Percentiles rank a stretch among this genome's conserved stretches.
Evolutionary conservation across 202 grass and related monocot species (phyloP).

Genomic region (Panicum hallii): DNA sequence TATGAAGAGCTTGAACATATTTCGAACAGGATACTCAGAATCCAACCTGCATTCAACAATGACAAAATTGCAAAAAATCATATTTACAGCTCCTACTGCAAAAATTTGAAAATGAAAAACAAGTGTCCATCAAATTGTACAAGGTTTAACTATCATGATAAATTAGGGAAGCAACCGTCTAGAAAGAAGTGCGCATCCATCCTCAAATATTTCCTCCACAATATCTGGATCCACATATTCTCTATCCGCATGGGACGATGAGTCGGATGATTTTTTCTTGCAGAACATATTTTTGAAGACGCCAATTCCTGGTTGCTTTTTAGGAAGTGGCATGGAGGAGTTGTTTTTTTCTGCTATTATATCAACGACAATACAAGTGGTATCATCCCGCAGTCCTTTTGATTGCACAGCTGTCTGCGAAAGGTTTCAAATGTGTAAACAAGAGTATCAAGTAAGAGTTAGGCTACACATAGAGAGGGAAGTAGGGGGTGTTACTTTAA

Average conservation of each 20-base stretch:
- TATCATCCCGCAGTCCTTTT: slow-evolving; percentile 93
- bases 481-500: slow-evolving; percentile 67
- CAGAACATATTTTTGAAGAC: slow-evolving; percentile 95
- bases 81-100: not conserved
- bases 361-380: slow-evolving; percentile 94
- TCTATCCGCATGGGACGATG: slow-evolving; percentile 70
- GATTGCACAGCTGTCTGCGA: slow-evolving; percentile 82
- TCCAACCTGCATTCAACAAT: slow-evolving; percentile 67
- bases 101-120: not conserved
- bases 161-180: slow-evolving; percentile 58
- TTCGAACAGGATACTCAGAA: slow-evolving; percentile 89
- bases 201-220: slow-evolving; percentile 92
- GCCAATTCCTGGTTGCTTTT: slow-evolving; percentile 81
- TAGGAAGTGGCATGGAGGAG: slow-evolving; percentile 47
- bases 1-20: slow-evolving; percentile 98
- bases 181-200: slow-evolving; percentile 80
- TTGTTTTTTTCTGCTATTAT: slow-evolving; percentile 68
- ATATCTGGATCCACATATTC: slow-evolving; percentile 75
- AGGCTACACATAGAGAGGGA: not conserved
- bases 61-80: slow-evolving; percentile 33
- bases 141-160: slow-evolving; percentile 20
- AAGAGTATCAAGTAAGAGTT: slow-evolving; percentile 25
- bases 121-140: slow-evolving; percentile 6
- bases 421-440: slow-evolving; percentile 44
- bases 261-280: slow-evolving; percentile 62